A percentile compares a stretch with the other conserved stretches of the same genome.
phyloP scores from a whole-genome alignment of 2,329 filamentous ascomycete genomes.

The Fusarium keratoplasticum region DNA sequence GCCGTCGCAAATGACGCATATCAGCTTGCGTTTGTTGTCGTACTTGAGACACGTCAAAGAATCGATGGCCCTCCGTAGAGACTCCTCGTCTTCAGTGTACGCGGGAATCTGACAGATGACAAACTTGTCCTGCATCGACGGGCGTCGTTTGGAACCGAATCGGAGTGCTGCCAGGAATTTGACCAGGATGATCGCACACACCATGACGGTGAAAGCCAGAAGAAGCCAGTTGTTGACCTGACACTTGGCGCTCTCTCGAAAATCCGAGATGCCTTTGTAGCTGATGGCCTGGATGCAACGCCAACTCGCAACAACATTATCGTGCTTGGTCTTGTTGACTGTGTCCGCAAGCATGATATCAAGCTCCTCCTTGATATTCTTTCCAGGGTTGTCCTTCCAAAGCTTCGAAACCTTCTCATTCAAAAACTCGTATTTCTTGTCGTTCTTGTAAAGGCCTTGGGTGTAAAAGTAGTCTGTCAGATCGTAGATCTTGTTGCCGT shows the following conservation, averaged over 20 bases:
- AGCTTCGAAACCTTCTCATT: constrained; percentile 74
- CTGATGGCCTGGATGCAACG: constrained; percentile 87
- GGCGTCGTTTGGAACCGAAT: constrained; percentile 92
- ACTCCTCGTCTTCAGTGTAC: constrained; percentile 98
- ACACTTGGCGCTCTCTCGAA: constrained; percentile 80
- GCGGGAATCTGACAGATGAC: constrained; percentile 98
- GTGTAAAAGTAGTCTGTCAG: constrained; percentile 93
- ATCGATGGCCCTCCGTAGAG: constrained; percentile 90
- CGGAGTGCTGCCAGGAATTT: constrained; percentile 96
- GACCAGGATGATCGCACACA: constrained; percentile 81
- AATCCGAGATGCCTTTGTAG: constrained; percentile 86
- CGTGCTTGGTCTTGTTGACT: constrained; percentile 63
- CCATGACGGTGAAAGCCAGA: constrained; percentile 84
- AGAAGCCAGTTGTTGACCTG: constrained; percentile 93
- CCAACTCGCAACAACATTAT: constrained; percentile 72
- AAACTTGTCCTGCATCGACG: constrained; percentile 95
- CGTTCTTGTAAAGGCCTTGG: constrained; percentile 65
- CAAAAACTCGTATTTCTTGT: constrained; percentile 75
- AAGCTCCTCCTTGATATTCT: constrained; percentile 78
- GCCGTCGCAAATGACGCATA: constrained; percentile 96
- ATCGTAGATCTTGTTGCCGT: constrained; percentile 84
- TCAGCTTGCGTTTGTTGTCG: constrained; percentile 97
- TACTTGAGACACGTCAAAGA: constrained; percentile 95
- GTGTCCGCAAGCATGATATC: constrained; percentile 62
- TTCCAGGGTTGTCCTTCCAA: constrained; percentile 79